Conservation (phyloP, 306 rosid species). For the Purshia tridentata region DNA sequence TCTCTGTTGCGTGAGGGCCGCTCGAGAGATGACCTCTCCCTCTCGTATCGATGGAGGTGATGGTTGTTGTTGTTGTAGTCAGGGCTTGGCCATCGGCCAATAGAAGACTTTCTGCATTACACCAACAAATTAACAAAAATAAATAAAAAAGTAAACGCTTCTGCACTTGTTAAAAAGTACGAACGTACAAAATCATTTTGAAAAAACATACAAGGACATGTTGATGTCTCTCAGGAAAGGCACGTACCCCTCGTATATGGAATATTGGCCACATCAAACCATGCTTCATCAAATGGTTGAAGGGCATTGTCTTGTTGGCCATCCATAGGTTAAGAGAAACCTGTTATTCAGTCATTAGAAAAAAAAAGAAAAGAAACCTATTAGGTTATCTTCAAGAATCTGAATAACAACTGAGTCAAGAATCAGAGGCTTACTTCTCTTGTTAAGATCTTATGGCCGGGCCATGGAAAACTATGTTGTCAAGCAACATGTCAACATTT, state of each 20-base stretch:
- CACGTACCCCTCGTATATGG: not conserved
- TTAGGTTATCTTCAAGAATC: no score
- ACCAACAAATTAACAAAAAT: not conserved
- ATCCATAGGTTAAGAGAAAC: not conserved
- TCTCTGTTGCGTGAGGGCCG: conserved; percentile 45
- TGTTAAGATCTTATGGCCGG: no score
- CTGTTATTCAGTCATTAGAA: not conserved
- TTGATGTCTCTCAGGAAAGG: no score
- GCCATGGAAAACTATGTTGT: no score
- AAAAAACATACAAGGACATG: no score
- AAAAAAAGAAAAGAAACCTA: not conserved
- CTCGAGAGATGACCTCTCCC: conserved; percentile 59
- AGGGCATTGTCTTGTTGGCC: not conserved
- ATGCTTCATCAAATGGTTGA: not conserved
- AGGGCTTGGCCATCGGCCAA: conserved; percentile 46
- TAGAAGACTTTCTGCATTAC: conserved; percentile 56
- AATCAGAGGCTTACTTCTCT: no score
- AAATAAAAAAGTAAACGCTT: not conserved
- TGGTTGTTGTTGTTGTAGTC: conserved; percentile 31
- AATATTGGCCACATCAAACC: conserved; percentile 13
- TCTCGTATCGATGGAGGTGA: conserved; percentile 51
- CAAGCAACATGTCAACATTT: no score
- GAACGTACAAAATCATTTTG: no score
- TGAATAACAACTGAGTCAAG: no score
- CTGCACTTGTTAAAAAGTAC: no score